A percentile compares a stretch with the other conserved stretches of the same genome.
Conservation (phyloP, 495 filamentous ascomycete species). For the Aspergillus asperescens region DNA sequence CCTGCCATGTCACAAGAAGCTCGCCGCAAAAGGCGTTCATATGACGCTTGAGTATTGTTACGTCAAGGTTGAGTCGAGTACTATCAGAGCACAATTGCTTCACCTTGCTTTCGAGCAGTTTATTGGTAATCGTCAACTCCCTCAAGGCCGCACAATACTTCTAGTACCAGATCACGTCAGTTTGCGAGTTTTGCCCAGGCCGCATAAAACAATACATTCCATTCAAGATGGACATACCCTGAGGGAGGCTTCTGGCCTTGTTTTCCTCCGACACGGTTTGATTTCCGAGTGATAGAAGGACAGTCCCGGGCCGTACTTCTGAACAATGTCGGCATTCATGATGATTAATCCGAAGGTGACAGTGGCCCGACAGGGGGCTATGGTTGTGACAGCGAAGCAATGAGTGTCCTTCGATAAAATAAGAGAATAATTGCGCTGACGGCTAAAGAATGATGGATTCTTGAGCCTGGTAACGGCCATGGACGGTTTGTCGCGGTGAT, state of each 20-base stretch:
- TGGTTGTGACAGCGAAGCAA: conserved; percentile 3
- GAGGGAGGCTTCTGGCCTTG: conserved; percentile 1
- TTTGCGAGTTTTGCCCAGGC: not conserved
- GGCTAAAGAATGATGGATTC: conserved; percentile 12
- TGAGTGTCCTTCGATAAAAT: conserved; percentile 12
- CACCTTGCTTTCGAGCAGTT: conserved; percentile 22
- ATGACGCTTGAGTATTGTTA: conserved; percentile 27
- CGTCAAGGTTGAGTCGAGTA: conserved; percentile 24
- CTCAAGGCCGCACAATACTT: conserved; percentile 15
- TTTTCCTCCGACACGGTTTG: not conserved
- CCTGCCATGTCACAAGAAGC: conserved; percentile 34
- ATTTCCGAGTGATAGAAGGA: conserved; percentile 22
- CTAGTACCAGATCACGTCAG: conserved; percentile 7
- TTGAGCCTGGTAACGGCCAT: not conserved
- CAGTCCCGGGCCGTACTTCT: conserved; percentile 24
- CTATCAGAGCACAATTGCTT: conserved; percentile 19
- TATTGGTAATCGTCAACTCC: conserved; percentile 24
- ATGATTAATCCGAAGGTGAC: not conserved
- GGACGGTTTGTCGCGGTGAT: not conserved
- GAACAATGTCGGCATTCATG: conserved; percentile 19
- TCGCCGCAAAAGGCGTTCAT: conserved; percentile 28
- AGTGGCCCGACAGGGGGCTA: not conserved
- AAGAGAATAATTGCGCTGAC: conserved; percentile 6
- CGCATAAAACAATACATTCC: not conserved
- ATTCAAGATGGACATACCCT: conserved; percentile 11